These are phyloP conservation scores for Tinospora cordifolia DNA, from an alignment of 164 flowering plant genomes.

Conservation along the genomic window DNA sequence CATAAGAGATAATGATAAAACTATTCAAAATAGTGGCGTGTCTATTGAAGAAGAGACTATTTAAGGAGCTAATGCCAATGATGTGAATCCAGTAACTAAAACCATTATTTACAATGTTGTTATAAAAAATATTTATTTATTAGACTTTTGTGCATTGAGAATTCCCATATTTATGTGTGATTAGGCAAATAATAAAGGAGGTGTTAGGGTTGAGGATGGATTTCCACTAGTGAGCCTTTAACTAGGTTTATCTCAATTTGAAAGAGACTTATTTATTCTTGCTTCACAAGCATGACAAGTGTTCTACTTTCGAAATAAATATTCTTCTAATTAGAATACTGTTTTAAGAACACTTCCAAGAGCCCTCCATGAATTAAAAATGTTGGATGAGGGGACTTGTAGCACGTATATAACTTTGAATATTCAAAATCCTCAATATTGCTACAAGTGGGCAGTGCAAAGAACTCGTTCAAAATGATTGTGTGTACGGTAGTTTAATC, in stretches of 20 bases:
- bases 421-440: no score
- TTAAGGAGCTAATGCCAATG: neutral
- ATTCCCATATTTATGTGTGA: conserved; percentile 4
- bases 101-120: neutral
- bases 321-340: no score
- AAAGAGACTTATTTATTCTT: conserved; percentile 5
- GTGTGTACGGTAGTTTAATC: no score
- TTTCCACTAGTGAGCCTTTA: conserved; percentile 7
- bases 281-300: neutral
- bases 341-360: no score
- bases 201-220: conserved; percentile 2
- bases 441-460: no score
- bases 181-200: neutral
- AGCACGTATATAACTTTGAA: no score
- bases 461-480: no score
- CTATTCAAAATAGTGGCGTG: conserved; percentile 3
- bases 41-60: neutral
- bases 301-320: no score
- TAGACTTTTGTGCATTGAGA: neutral
- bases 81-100: neutral
- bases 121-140: neutral
- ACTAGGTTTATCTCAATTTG: conserved; percentile 6
- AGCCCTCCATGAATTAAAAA: no score
- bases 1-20: neutral
- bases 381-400: no score